Evolutionary conservation across 2,329 filamentous ascomycete genomes (phyloP).

Genomic region (Beauveria sp.): DNA sequence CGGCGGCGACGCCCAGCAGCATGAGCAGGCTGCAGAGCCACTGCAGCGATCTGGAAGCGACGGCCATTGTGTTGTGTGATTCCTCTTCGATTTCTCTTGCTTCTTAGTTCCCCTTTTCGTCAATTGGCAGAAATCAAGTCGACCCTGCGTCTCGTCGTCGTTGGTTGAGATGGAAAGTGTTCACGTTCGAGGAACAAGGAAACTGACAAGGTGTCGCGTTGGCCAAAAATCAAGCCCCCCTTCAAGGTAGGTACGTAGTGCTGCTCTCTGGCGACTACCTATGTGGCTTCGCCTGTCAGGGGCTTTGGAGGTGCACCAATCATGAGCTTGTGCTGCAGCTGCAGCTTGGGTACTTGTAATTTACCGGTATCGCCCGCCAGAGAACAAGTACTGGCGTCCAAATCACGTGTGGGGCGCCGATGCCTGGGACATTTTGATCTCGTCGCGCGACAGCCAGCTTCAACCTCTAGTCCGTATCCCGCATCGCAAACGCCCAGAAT

Average conservation of each 20-base stretch:
- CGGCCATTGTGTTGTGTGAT: constrained; percentile 22
- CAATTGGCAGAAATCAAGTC: background rate
- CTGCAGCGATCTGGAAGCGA: constrained; percentile 45
- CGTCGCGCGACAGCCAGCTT: constrained; percentile 3
- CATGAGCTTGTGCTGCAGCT: background rate
- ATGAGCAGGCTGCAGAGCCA: constrained; percentile 51
- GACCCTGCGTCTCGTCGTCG: background rate
- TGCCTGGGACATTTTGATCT: background rate
- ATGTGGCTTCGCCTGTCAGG: constrained; percentile 8
- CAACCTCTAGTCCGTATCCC: background rate
- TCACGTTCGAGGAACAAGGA: constrained; percentile 9
- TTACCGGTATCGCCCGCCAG: background rate
- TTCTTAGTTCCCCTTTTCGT: background rate
- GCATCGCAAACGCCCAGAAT: background rate
- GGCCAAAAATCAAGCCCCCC: constrained; percentile 5
- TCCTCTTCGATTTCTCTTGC: background rate
- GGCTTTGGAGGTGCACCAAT: constrained; percentile 2
- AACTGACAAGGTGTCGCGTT: constrained; percentile 27
- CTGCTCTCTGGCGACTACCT: background rate
- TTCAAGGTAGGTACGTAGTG: background rate
- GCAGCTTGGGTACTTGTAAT: background rate
- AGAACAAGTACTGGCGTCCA: background rate
- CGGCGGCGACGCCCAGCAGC: constrained; percentile 47
- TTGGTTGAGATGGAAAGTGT: background rate
- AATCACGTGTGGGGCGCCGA: constrained; percentile 11